Evolutionary conservation across 2,329 filamentous ascomycete species (phyloP).

Genomic region (Tolypocladium amazonense): DNA sequence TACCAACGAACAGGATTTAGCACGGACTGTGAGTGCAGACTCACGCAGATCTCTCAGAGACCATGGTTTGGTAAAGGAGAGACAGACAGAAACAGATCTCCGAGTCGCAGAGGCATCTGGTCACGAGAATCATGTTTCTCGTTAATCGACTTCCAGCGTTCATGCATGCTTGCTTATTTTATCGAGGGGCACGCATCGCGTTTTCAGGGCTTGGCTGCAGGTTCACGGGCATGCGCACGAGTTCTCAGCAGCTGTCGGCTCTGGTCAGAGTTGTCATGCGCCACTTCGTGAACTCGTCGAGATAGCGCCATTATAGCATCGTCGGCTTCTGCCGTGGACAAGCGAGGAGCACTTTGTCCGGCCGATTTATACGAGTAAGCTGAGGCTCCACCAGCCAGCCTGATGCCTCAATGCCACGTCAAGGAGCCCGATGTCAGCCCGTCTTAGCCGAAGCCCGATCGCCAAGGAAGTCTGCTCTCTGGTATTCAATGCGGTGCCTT

Average conservation of each 20-base stretch:
- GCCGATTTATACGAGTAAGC: background rate
- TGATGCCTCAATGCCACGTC: too few species aligned
- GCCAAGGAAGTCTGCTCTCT: too few species aligned
- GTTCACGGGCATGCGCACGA: background rate
- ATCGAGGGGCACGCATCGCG: background rate
- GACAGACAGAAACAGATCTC: background rate
- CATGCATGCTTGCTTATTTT: background rate
- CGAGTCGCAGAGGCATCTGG: background rate
- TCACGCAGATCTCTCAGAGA: background rate
- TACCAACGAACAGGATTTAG: background rate
- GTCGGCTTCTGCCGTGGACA: background rate
- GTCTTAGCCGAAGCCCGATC: too few species aligned
- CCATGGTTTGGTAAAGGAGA: background rate
- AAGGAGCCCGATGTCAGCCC: too few species aligned
- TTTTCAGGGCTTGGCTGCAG: background rate
- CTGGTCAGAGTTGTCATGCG: background rate
- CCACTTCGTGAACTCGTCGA: background rate
- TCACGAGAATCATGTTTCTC: background rate
- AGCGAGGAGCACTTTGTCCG: background rate
- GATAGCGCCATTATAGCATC: background rate
- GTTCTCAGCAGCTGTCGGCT: background rate
- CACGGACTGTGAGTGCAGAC: background rate
- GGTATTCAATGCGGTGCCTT: too few species aligned
- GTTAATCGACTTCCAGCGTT: background rate
- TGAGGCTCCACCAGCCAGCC: background rate